These are phyloP conservation scores for Penicillium griseofulvum DNA, from an alignment of 2,329 filamentous ascomycete species.

Conservation along the genomic window DNA sequence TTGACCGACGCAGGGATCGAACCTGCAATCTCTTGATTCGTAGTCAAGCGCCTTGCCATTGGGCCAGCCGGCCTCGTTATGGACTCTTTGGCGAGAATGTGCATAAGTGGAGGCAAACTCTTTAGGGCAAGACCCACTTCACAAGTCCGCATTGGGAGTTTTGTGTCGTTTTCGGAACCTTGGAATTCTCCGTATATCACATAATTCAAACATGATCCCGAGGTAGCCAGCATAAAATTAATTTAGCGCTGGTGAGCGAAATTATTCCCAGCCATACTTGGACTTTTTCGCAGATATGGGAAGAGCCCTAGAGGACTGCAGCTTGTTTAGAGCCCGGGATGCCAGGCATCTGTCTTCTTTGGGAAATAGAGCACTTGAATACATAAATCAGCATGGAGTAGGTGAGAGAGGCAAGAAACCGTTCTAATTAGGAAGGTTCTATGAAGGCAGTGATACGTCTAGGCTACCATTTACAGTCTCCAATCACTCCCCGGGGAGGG, in stretches of 20 bases:
- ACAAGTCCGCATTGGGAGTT: not conserved
- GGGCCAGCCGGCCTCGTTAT: conserved; percentile 38
- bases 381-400: too few relatives aligned
- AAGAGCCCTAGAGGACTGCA: too few relatives aligned
- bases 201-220: not conserved
- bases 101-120: not conserved
- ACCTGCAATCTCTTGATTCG: conserved; percentile 54
- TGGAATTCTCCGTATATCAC: too few relatives aligned
- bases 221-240: not conserved
- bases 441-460: too few relatives aligned
- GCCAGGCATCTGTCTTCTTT: too few relatives aligned
- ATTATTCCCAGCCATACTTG: not conserved
- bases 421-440: too few relatives aligned
- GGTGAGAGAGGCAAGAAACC: too few relatives aligned
- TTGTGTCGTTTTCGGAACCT: not conserved
- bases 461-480: too few relatives aligned
- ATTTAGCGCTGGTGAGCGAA: not conserved
- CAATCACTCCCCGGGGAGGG: too few relatives aligned
- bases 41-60: conserved; percentile 54
- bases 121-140: not conserved
- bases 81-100: not conserved
- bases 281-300: not conserved
- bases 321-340: too few relatives aligned
- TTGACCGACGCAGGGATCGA: conserved; percentile 38
- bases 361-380: too few relatives aligned